These are phyloP conservation scores for Excoecaria cochinchinensis DNA, from an alignment of 345 rosid genomes.

Conservation along the genomic window DNA sequence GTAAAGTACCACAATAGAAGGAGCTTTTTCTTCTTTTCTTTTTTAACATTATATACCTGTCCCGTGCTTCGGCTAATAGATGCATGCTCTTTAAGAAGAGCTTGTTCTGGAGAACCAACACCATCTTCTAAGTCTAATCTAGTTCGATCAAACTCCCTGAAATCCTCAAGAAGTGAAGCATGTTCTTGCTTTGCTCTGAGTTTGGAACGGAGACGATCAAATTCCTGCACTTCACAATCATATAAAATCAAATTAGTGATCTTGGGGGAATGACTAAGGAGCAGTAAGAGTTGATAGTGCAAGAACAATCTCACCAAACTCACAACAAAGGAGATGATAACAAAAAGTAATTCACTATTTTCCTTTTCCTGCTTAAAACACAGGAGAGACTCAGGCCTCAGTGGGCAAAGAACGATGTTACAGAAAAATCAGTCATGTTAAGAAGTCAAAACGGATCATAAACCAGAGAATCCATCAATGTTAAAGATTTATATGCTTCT, in stretches of 20 bases:
- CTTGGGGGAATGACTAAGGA: not conserved
- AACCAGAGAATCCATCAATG: not conserved
- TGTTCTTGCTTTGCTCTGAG: conserved; percentile 92
- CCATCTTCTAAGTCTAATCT: conserved; percentile 93
- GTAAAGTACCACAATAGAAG: not conserved
- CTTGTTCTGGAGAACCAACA: conserved; percentile 63
- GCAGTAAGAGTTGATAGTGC: not conserved
- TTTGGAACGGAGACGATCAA: conserved; percentile 83
- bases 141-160: conserved; percentile 90
- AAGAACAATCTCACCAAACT: conserved; percentile 5
- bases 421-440: not conserved
- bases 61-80: conserved; percentile 78
- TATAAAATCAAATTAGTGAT: conserved; percentile 26
- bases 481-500: not conserved
- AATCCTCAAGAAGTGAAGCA: conserved; percentile 92
- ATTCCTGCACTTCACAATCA: conserved; percentile 75
- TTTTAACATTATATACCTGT: conserved; percentile 54
- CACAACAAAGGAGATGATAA: not conserved
- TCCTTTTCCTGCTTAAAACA: not conserved
- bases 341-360: not conserved
- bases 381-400: not conserved
- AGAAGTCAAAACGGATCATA: not conserved
- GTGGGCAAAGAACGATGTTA: too few species aligned
- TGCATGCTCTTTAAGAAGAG: conserved; percentile 77
- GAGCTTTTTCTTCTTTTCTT: not conserved